Evolutionary conservation across 495 filamentous ascomycete species (phyloP).

Genomic region (Podospora appendiculata): DNA sequence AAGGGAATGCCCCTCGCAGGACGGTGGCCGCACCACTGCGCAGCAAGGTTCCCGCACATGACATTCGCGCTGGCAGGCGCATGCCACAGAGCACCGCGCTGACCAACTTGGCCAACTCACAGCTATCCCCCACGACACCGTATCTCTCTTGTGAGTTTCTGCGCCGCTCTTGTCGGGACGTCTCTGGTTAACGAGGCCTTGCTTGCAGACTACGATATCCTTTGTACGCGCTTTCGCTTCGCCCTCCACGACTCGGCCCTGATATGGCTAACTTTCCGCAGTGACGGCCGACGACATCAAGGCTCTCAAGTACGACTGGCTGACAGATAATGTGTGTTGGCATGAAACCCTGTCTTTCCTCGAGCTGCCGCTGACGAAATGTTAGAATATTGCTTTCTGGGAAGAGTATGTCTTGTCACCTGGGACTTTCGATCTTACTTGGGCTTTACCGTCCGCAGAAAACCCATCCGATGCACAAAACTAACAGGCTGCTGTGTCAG

Average conservation of each 20-base stretch:
- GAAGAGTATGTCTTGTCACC: slow-evolving; percentile 63
- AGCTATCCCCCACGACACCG: slow-evolving; percentile 26
- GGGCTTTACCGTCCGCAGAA: too few species aligned
- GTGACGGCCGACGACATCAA: slow-evolving; percentile 68
- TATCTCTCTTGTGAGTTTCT: slow-evolving; percentile 36
- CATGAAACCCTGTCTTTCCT: slow-evolving; percentile 9
- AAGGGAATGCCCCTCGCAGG: not conserved
- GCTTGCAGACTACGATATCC: slow-evolving; percentile 34
- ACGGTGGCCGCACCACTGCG: not conserved
- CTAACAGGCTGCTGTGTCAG: slow-evolving; percentile 31
- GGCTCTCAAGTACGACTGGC: slow-evolving; percentile 85
- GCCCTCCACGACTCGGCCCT: not conserved
- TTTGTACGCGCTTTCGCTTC: slow-evolving; percentile 22
- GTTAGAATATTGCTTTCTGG: slow-evolving; percentile 88
- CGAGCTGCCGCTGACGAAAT: slow-evolving; percentile 3
- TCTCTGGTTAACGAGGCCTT: slow-evolving; percentile 1
- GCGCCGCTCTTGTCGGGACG: not conserved
- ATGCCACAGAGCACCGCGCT: not conserved
- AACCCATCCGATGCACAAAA: too few species aligned
- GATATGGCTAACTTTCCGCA: slow-evolving; percentile 15
- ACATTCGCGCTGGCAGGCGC: not conserved
- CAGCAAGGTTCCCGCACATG: not conserved
- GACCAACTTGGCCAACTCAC: slow-evolving; percentile 1
- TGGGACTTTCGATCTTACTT: not conserved
- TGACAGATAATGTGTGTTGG: slow-evolving; percentile 86